Base-by-base conservation (phyloP, 169 alveolate genomes). In the Cryptosporidium andersoni region DNA sequence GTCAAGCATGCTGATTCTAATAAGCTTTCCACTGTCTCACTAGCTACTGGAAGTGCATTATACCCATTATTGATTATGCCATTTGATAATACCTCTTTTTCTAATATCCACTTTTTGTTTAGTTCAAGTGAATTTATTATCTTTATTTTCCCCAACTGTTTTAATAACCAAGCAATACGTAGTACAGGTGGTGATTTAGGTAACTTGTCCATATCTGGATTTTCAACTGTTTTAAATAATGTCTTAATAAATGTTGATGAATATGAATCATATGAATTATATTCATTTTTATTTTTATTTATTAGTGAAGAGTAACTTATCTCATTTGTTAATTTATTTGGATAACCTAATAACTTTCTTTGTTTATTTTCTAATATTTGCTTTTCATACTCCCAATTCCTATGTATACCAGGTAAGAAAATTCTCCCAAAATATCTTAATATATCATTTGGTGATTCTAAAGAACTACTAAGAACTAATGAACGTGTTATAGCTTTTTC, bases 131-230 rank as follows among this genome's bases (percentile, higher is more conserved):
- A 66, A 58, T 74, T 60, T 14, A 74, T 58, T 25, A 74, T 34
- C 14, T 68, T 53, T 11, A 74, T 68, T 56, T 58, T 58, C 16
- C 85, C 85, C 3, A 74, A 52, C 9, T 74, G 85, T 39, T 74
- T 74, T 8, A 74, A 39, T n/a, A 74, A 43, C 85, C 85, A 74
- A 45, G 64, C 85, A 56, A 74, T 74, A n/a, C 85, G 55, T 51
- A 74, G 60, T 45, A 40, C 60, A 2, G 85, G 85, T 5, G 85
- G 85, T 36, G 85, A 40, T 58, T 16, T 74, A 34, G 85, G 85
- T 16, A 74, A 58, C 14, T 45, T 74, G 12, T 48, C 55, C 7
- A 68, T 66, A 42, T 74, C 40, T 56, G 85, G 85, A 43, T 74
- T 74, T 1, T 74, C 85, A 47, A 74, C 60, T 34, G 67, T 56